Evolutionary conservation across 768 basidiomycete genomes (phyloP).

Genomic region (Crassisporium funariophilum): DNA sequence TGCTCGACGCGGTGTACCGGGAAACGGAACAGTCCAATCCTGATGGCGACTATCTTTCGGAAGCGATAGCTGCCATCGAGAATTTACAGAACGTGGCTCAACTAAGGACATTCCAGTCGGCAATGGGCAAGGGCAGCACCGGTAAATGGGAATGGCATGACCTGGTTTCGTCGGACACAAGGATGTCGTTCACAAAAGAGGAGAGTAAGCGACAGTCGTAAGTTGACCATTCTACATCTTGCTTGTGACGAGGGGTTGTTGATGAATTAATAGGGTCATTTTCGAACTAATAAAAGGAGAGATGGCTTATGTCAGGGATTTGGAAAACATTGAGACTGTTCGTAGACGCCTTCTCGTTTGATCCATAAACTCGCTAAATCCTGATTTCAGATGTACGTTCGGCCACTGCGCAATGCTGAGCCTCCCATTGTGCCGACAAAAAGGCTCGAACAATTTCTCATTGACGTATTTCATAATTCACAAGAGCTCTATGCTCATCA

Average conservation of each 20-base stretch:
- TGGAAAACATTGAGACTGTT: conserved; percentile 85
- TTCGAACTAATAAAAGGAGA: conserved; percentile 96
- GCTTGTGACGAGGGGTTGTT: conserved; percentile 2
- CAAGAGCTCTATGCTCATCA: conserved; percentile 76
- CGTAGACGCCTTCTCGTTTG: conserved; percentile 22
- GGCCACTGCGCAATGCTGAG: conserved; percentile 69
- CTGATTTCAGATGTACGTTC: conserved; percentile 72
- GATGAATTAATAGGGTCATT: conserved; percentile 59
- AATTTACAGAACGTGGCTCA: conserved; percentile 80
- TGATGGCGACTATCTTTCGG: conserved; percentile 77
- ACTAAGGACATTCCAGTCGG: conserved; percentile 86
- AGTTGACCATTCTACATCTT: conserved; percentile 29
- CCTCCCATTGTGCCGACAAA: conserved; percentile 80
- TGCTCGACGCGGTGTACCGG: conserved; percentile 83
- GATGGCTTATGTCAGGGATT: conserved; percentile 95
- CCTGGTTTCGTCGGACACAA: conserved; percentile 66
- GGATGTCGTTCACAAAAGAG: conserved; percentile 62
- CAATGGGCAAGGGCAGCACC: conserved; percentile 80
- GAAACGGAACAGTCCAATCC: conserved; percentile 82
- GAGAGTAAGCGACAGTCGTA: conserved; percentile 87
- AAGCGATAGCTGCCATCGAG: conserved; percentile 82
- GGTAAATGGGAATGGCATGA: conserved; percentile 91
- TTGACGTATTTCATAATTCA: conserved; percentile 90
- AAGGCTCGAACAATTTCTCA: conserved; percentile 73
- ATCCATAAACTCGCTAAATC: not conserved